Evolutionary conservation across 257 asterid genomes (phyloP).

Genomic region (Cynanchum wilfordii): DNA sequence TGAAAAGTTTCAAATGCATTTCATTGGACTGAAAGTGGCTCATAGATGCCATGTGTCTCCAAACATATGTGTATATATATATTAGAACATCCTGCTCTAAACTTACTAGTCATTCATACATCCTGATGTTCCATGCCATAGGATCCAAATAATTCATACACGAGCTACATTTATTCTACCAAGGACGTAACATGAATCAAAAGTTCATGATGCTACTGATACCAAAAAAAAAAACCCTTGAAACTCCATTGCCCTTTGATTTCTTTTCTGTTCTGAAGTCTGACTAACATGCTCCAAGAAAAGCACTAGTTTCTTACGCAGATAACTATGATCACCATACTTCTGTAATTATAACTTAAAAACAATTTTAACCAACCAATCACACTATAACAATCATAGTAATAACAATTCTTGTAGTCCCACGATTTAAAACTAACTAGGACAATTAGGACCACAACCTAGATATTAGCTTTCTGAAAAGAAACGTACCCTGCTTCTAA

Average conservation of each 20-base stretch:
- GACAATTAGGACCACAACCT: slow-evolving; percentile 5
- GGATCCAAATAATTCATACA: not conserved
- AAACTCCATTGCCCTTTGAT: not conserved
- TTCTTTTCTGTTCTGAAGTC: not conserved
- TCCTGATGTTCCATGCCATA: not conserved
- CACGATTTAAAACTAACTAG: not conserved
- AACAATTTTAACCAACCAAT: not conserved
- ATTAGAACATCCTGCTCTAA: not conserved
- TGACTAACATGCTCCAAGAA: not conserved
- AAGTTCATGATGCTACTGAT: not conserved
- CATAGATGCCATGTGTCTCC: not conserved
- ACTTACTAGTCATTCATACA: not conserved
- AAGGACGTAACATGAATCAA: not conserved
- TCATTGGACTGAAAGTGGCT: not conserved
- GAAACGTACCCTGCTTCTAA: slow-evolving; percentile 83
- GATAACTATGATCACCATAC: not conserved
- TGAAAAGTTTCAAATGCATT: not conserved
- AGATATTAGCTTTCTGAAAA: not conserved
- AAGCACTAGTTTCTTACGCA: not conserved
- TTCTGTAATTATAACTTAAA: not conserved
- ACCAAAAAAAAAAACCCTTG: not conserved
- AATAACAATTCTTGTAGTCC: not conserved
- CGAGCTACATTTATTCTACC: not conserved
- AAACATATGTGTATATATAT: not conserved
- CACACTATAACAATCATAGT: not conserved